Conservation (phyloP, 192 early-diverging fungal genomes). For the Entomortierella lignicola region DNA sequence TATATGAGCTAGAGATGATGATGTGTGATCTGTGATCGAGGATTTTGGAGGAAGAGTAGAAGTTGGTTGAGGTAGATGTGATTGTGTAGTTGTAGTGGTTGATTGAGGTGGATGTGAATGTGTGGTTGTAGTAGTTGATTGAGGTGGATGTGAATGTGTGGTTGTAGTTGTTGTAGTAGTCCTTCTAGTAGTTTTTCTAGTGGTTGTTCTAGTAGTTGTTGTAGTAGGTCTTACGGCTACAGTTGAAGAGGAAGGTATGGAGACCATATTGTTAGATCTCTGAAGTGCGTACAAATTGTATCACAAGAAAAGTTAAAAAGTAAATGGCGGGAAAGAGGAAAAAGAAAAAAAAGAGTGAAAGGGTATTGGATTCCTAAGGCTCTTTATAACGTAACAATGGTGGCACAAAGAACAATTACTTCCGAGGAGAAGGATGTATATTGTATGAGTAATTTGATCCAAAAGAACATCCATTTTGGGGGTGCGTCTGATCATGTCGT, state of each 20-base stretch:
- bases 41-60: background rate
- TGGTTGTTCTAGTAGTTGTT: too few species aligned
- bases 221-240: too few species aligned
- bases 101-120: background rate
- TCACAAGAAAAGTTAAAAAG: background rate
- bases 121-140: background rate
- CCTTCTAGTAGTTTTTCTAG: too few species aligned
- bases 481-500: background rate
- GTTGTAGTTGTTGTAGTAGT: too few species aligned
- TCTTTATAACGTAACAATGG: background rate
- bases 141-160: background rate
- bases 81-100: too few species aligned
- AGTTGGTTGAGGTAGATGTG: background rate
- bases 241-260: too few species aligned
- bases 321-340: background rate
- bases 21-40: background rate
- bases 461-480: background rate
- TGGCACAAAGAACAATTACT: background rate
- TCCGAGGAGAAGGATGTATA: constrained; percentile 3
- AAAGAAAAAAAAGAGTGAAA: constrained; percentile 1
- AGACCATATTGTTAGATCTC: background rate
- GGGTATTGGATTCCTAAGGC: background rate
- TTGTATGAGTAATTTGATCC: background rate
- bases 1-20: background rate
- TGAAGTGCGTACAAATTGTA: background rate